A percentile compares a stretch with the other conserved stretches of the same genome.
Conservation (phyloP, 768 basidiomycete species). For the Boletus reticuloceps region DNA sequence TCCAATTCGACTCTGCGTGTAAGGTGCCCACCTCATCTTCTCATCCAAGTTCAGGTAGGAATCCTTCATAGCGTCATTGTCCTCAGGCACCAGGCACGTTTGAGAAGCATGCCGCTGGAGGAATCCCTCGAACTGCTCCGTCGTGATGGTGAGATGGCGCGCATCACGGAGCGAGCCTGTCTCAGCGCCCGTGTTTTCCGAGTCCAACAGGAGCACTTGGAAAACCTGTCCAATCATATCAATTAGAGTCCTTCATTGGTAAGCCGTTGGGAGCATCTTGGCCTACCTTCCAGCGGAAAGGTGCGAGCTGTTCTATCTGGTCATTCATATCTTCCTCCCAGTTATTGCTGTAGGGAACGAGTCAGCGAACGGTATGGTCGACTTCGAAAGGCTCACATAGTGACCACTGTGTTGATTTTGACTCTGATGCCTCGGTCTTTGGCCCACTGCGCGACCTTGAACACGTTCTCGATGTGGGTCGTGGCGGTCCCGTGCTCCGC, state of each 20-base stretch:
- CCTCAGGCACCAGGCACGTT: neutral
- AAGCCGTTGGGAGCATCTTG: neutral
- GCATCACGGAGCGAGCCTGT: constrained; percentile 35
- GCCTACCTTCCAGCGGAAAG: constrained; percentile 40
- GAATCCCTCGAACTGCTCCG: neutral
- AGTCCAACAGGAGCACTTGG: constrained; percentile 35
- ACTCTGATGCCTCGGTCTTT: constrained; percentile 35
- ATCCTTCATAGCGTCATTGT: constrained; percentile 3
- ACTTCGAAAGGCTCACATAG: constrained; percentile 13
- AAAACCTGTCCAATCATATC: constrained; percentile 26
- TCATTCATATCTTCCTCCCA: constrained; percentile 42
- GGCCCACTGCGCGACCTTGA: constrained; percentile 37
- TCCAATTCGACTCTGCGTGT: neutral
- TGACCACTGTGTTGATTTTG: constrained; percentile 38
- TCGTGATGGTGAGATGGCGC: constrained; percentile 29
- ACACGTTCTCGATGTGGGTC: constrained; percentile 33
- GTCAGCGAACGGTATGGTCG: neutral
- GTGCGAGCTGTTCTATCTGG: constrained; percentile 31
- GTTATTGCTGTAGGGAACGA: constrained; percentile 27
- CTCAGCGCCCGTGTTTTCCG: constrained; percentile 34
- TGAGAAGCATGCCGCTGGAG: neutral
- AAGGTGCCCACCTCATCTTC: neutral
- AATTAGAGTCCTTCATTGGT: too few relatives aligned
- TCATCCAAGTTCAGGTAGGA: constrained; percentile 3
- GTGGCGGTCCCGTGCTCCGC: constrained; percentile 31